Evolutionary conservation across 345 rosid species (phyloP).

Genomic region (Dimocarpus longan): DNA sequence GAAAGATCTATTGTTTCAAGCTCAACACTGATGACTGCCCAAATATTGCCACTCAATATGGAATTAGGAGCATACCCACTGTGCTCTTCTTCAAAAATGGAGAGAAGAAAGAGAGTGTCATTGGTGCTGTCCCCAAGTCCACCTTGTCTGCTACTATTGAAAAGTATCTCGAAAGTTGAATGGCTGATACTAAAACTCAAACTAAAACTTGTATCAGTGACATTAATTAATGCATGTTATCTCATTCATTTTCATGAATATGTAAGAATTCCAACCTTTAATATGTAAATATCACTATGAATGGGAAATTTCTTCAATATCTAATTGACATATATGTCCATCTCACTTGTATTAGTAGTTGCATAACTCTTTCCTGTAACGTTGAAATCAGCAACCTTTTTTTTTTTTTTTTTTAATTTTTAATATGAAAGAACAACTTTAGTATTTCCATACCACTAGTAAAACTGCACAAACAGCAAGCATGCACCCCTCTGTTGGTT

Average conservation of each 20-base stretch:
- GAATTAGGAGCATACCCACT: slow-evolving; percentile 77
- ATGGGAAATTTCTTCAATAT: not conserved
- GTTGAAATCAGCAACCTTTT: too few species aligned
- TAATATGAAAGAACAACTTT: too few species aligned
- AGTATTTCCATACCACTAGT: too few species aligned
- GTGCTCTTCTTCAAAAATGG: slow-evolving; percentile 70
- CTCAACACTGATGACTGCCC: slow-evolving; percentile 77
- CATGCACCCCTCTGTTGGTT: too few species aligned
- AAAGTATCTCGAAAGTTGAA: slow-evolving; percentile 50
- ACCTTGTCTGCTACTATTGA: slow-evolving; percentile 61
- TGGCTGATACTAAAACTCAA: not conserved
- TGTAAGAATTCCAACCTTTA: not conserved
- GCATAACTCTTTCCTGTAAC: too few species aligned
- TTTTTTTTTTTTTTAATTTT: too few species aligned
- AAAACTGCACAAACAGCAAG: too few species aligned
- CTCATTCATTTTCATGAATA: not conserved
- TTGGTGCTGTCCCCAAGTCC: slow-evolving; percentile 75
- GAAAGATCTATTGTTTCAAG: slow-evolving; percentile 61
- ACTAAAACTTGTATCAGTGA: slow-evolving; percentile 1
- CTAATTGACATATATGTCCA: not conserved
- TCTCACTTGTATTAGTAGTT: too few species aligned
- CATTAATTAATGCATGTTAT: not conserved
- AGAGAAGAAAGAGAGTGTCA: slow-evolving; percentile 73
- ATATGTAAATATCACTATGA: not conserved
- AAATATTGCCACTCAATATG: slow-evolving; percentile 55